These are phyloP conservation scores for Phyllosticta citrichinensis DNA, from an alignment of 2,329 filamentous ascomycete species.

Conservation along the genomic window DNA sequence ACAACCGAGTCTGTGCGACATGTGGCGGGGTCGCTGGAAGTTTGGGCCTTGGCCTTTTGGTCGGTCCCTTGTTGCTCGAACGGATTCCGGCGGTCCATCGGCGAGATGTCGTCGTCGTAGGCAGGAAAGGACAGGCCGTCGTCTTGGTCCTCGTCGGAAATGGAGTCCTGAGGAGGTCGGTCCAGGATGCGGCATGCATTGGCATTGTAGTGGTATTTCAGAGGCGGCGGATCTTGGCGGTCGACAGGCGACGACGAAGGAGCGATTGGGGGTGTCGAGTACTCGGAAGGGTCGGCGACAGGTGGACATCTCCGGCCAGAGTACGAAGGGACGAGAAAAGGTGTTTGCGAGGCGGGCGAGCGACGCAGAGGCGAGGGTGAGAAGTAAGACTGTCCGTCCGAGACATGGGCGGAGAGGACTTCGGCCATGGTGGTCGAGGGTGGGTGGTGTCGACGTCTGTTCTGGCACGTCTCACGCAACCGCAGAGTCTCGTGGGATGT, in stretches of 20 bases:
- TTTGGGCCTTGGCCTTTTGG: conserved; percentile 13
- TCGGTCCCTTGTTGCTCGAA: background rate
- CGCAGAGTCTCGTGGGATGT: conserved; percentile 5
- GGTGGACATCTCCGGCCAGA: conserved; percentile 11
- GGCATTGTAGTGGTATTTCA: conserved; percentile 15
- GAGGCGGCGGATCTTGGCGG: background rate
- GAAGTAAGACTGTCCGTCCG: conserved; percentile 34
- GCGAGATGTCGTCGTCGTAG: conserved; percentile 26
- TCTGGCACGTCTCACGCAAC: conserved; percentile 2
- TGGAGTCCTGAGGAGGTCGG: conserved; percentile 52
- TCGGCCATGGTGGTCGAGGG: conserved; percentile 29
- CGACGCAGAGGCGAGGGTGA: conserved; percentile 30
- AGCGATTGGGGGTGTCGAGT: conserved; percentile 21
- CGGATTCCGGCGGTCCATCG: conserved; percentile 9
- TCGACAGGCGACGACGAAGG: conserved; percentile 1
- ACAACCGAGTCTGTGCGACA: conserved; percentile 41
- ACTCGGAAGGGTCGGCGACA: conserved; percentile 26
- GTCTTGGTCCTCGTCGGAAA: conserved; percentile 40
- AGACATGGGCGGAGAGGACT: conserved; percentile 32
- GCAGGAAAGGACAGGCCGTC: conserved; percentile 36
- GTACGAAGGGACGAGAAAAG: conserved; percentile 28
- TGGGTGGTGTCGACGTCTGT: background rate
- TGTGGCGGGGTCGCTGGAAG: conserved; percentile 41
- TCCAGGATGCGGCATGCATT: conserved; percentile 24
- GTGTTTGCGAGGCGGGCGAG: conserved; percentile 33